These are phyloP conservation scores for Blastocystis sp. DNA, from an alignment of 352 stramenopile genomes.

Conservation along the genomic window DNA sequence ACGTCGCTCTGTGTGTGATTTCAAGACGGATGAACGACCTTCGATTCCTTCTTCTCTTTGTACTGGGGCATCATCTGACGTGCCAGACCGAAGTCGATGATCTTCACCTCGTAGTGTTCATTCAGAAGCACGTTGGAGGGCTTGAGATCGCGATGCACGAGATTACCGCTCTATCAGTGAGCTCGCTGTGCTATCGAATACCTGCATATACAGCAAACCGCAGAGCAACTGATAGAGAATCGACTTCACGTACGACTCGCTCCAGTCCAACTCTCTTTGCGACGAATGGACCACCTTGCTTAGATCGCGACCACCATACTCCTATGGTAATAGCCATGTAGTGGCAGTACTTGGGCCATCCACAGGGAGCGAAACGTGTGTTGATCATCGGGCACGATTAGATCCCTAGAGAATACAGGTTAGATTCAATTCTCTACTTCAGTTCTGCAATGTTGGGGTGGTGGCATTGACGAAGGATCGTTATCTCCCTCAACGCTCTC, in stretches of 20 bases:
- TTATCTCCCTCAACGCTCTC: conserved; percentile 60
- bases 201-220: conserved; percentile 89
- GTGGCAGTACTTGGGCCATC: conserved; percentile 53
- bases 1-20: conserved; percentile 28
- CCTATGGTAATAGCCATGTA: conserved; percentile 1
- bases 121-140: conserved; percentile 84
- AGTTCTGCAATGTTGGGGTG: conserved; percentile 61
- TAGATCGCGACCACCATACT: conserved; percentile 69
- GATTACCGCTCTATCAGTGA: conserved; percentile 33
- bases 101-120: conserved; percentile 83
- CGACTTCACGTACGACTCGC: conserved; percentile 81
- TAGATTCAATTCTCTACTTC: background rate
- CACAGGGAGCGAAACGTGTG: conserved; percentile 66
- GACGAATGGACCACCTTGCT: conserved; percentile 54
- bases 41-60: conserved; percentile 53
- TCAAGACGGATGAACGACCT: background rate
- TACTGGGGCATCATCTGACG: conserved; percentile 75
- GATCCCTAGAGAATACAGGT: conserved; percentile 21
- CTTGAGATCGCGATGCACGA: conserved; percentile 85
- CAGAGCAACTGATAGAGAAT: conserved; percentile 90
- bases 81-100: conserved; percentile 81
- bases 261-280: conserved; percentile 80
- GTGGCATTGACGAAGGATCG: conserved; percentile 67
- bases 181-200: background rate
- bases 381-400: conserved; percentile 64